These are phyloP conservation scores for Aspergillus thermomutatus DNA, from an alignment of 2,329 filamentous ascomycete genomes.

Conservation along the genomic window DNA sequence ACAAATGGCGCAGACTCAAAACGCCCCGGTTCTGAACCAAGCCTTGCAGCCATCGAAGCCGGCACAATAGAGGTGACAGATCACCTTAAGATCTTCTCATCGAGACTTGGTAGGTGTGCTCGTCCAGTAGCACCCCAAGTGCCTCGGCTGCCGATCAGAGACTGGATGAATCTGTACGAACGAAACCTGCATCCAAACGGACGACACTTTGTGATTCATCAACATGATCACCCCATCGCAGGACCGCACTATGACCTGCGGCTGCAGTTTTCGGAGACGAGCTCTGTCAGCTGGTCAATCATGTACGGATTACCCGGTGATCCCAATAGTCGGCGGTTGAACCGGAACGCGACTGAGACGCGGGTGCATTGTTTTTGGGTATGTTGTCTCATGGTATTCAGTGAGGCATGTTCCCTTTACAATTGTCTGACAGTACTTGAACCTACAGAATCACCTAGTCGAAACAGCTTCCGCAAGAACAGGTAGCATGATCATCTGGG, in stretches of 20 bases:
- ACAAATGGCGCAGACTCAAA: neutral
- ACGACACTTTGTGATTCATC: slow-evolving; percentile 65
- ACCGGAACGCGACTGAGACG: slow-evolving; percentile 61
- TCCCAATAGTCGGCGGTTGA: slow-evolving; percentile 52
- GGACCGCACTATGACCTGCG: slow-evolving; percentile 68
- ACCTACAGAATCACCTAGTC: slow-evolving; percentile 56
- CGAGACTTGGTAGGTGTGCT: slow-evolving; percentile 33
- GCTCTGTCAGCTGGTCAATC: slow-evolving; percentile 62
- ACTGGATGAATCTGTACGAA: slow-evolving; percentile 47
- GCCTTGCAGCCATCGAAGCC: slow-evolving; percentile 50
- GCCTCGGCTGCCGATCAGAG: slow-evolving; percentile 39
- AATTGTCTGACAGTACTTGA: neutral
- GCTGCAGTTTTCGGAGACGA: slow-evolving; percentile 65
- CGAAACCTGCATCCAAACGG: slow-evolving; percentile 46
- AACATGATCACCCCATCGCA: slow-evolving; percentile 69
- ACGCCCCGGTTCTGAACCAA: neutral
- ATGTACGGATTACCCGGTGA: slow-evolving; percentile 63
- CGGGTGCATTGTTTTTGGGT: slow-evolving; percentile 60
- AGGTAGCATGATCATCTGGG: slow-evolving; percentile 61
- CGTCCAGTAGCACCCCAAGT: slow-evolving; percentile 20
- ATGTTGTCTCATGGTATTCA: slow-evolving; percentile 14
- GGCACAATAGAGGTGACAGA: slow-evolving; percentile 47
- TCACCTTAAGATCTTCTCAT: slow-evolving; percentile 48
- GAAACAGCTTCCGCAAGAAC: slow-evolving; percentile 55
- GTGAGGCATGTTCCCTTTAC: neutral